Conservation (phyloP, 371 early-diverging fungal species). For the Mortierella sp. region DNA sequence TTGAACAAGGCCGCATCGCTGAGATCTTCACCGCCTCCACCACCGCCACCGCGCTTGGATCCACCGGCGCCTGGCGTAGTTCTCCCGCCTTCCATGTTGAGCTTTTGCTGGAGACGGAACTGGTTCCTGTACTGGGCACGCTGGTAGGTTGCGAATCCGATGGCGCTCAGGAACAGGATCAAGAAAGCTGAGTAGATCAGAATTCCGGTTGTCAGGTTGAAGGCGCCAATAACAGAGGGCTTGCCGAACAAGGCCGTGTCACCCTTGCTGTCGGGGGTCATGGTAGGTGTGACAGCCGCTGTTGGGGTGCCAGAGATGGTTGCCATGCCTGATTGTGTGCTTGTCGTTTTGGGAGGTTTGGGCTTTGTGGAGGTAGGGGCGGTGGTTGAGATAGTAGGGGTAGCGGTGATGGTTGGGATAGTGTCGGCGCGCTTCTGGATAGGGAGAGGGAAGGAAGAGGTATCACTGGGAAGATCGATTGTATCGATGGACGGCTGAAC, state of each 20-base stretch:
- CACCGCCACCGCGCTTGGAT: slow-evolving; percentile 20
- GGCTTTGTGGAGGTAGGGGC: slow-evolving; percentile 10
- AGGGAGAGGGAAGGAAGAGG: not conserved
- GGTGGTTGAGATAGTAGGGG: slow-evolving; percentile 4
- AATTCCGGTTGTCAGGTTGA: slow-evolving; percentile 46
- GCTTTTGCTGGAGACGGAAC: slow-evolving; percentile 36
- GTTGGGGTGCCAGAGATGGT: slow-evolving; percentile 27
- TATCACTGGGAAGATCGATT: not conserved
- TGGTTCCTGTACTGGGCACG: slow-evolving; percentile 47
- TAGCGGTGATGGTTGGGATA: not conserved
- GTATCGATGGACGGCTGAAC: not conserved
- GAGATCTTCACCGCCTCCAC: slow-evolving; percentile 20
- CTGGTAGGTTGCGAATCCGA: slow-evolving; percentile 43
- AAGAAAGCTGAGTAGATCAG: slow-evolving; percentile 43
- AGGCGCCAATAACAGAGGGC: slow-evolving; percentile 40
- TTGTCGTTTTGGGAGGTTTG: not conserved
- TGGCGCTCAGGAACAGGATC: slow-evolving; percentile 29
- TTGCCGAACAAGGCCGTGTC: slow-evolving; percentile 48
- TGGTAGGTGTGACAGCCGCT: slow-evolving; percentile 7
- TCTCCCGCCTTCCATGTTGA: slow-evolving; percentile 30
- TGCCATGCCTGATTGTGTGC: slow-evolving; percentile 11
- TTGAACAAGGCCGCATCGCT: slow-evolving; percentile 50
- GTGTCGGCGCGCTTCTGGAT: not conserved
- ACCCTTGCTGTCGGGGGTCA: slow-evolving; percentile 29
- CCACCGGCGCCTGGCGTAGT: slow-evolving; percentile 14